Evolutionary conservation across 257 asterid genomes (phyloP), one percentile per base, ranked within the genome.

Genomic region (Voacanga thouarsii): DNA sequence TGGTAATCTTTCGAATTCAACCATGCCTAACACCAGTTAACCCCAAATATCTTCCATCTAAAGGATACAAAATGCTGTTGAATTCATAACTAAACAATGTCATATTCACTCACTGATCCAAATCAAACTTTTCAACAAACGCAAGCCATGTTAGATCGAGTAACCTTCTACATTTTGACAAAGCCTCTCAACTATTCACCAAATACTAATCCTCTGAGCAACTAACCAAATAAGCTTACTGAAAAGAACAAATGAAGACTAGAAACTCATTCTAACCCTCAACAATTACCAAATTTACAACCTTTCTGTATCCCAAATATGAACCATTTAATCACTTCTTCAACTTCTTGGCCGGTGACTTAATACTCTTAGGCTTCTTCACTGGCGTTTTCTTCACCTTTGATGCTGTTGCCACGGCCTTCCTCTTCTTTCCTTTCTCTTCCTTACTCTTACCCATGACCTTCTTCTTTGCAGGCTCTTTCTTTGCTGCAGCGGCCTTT

Each of bases 331-430:
- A 30, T 68, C 66, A 59, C 78, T 72, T 79, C 47, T 28, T 12
- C 10, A 74, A 72, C 71, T 84, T 71, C 80, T 85, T 87, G 30
- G 85, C 56, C 37, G 84, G 82, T 12, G 83, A 70, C 72, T 56
- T 69, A 44, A 82, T 44, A 4, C 53, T 83, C 64, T 72, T 63
- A 1, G 77, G 73, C 56, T 71, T 55, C 71, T 72, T 72, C 3
- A 85, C 82, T 43, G 85, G 84, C 6, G 91, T 39, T 59, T 39
- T 59, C 70, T 56, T 71, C 23, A 57, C 55, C 41, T 81, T 81
- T 1, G 49, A 11, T 5, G 39, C 61, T 4, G 71, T 55, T 0
- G 76, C 26, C 2, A 55, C 49, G 6, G 64, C 49, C 77, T 44
- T 71, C 14, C 50, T 65, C 82, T 79, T 79, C 75, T 70, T 78